These are phyloP conservation scores for Ciborinia camelliae DNA, from an alignment of 2,329 filamentous ascomycete genomes.

Conservation along the genomic window DNA sequence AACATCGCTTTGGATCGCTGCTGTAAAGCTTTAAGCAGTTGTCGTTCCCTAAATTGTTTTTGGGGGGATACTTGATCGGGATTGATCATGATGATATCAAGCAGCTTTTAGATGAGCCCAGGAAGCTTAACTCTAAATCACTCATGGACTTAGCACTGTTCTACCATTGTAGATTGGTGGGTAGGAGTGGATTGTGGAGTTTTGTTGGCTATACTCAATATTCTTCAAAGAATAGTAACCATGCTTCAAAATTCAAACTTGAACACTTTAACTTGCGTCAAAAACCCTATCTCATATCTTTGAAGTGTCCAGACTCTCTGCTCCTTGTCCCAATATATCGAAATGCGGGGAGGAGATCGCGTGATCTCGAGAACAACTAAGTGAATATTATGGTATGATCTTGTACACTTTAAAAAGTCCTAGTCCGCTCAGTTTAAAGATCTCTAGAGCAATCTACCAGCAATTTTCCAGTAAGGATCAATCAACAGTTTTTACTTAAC, in stretches of 20 bases:
- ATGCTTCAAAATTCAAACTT: background rate
- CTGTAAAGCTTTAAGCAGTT: too few species aligned
- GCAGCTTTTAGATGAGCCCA: too few species aligned
- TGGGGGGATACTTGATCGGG: background rate
- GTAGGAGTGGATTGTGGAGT: background rate
- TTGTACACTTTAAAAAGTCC: background rate
- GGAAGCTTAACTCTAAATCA: too few species aligned
- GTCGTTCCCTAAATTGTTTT: background rate
- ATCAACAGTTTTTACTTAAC: background rate
- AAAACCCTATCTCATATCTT: background rate
- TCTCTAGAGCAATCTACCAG: background rate
- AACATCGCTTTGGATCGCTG: background rate
- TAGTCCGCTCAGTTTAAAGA: too few species aligned
- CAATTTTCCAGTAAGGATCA: fast-evolving
- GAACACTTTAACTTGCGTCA: background rate
- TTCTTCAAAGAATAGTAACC: background rate
- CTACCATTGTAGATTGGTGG: too few species aligned
- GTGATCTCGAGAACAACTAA: background rate
- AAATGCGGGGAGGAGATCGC: background rate
- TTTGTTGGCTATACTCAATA: too few species aligned
- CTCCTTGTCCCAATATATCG: background rate
- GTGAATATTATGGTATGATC: background rate
- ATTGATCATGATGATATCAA: background rate
- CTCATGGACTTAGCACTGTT: background rate
- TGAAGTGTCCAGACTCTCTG: background rate